A percentile compares a stretch with the other conserved stretches of the same genome.
phyloP scores from a whole-genome alignment of 352 stramenopile genomes.

The Phytophthora capsici region DNA sequence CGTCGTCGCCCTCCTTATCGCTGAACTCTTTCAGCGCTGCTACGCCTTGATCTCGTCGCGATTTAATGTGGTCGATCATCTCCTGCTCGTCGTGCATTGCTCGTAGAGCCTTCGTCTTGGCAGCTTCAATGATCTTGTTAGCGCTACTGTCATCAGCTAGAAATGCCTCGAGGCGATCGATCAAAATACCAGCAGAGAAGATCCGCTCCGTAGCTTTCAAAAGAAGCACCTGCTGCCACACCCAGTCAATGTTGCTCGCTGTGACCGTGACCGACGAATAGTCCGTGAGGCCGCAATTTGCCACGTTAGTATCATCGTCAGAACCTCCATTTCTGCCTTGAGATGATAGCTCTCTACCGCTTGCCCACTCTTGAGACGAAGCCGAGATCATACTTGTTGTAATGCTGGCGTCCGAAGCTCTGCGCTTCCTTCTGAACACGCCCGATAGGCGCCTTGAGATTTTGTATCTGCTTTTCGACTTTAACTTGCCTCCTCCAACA shows the following conservation, averaged over 20 bases:
- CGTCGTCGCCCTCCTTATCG: slow-evolving; percentile 57
- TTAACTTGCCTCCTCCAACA: slow-evolving; percentile 31
- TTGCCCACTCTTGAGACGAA: slow-evolving; percentile 28
- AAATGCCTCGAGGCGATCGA: slow-evolving; percentile 74
- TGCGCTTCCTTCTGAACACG: slow-evolving; percentile 48
- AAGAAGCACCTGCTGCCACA: slow-evolving; percentile 75
- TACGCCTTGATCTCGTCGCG: slow-evolving; percentile 51
- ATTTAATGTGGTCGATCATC: slow-evolving; percentile 61
- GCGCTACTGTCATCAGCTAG: slow-evolving; percentile 33
- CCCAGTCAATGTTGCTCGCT: slow-evolving; percentile 63
- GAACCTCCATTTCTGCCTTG: slow-evolving; percentile 12
- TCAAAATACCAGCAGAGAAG: slow-evolving; percentile 70
- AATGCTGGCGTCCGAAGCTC: slow-evolving; percentile 26
- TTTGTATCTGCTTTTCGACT: slow-evolving; percentile 21
- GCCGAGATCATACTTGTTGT: slow-evolving; percentile 31
- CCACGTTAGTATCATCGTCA: slow-evolving; percentile 4
- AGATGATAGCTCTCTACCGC: slow-evolving; percentile 13
- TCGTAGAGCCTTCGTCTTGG: slow-evolving; percentile 36
- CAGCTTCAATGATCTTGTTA: slow-evolving; percentile 27
- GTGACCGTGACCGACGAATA: slow-evolving; percentile 62
- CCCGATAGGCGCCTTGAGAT: slow-evolving; percentile 58
- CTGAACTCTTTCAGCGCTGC: slow-evolving; percentile 76
- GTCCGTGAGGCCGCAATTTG: slow-evolving; percentile 46
- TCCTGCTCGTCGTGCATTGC: slow-evolving; percentile 66
- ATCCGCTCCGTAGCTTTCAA: slow-evolving; percentile 75